Conservation (phyloP, 768 basidiomycete genomes). For the Rhodotorula diobovata region DNA sequence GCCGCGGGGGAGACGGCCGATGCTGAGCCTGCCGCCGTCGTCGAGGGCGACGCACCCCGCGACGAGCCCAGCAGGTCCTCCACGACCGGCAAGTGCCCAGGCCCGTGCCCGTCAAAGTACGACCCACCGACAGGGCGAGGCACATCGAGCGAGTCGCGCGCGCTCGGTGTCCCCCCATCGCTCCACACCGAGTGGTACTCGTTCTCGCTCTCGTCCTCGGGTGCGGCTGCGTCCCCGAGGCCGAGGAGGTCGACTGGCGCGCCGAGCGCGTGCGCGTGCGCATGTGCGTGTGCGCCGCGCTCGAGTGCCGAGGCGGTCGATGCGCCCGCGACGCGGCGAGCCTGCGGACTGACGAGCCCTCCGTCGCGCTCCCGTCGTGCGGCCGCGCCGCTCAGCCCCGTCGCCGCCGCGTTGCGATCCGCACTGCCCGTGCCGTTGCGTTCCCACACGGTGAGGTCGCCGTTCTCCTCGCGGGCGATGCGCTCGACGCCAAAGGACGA, state of each 20-base stretch:
- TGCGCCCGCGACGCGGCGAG: neutral
- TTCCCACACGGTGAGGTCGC: constrained; percentile 26
- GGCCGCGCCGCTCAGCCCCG: neutral
- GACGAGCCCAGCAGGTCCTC: neutral
- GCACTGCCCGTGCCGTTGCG: neutral
- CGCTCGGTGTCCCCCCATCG: neutral
- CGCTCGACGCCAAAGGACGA: constrained; percentile 27
- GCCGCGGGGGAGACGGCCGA: neutral
- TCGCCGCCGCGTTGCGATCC: too few species aligned
- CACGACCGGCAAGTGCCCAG: neutral
- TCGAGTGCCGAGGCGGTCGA: neutral
- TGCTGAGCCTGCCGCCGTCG: neutral
- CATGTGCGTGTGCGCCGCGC: neutral
- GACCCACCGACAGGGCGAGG: constrained; percentile 6
- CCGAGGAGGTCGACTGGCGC: constrained; percentile 18
- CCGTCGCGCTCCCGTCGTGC: neutral
- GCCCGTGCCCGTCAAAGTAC: neutral
- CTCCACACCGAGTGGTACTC: constrained; percentile 1
- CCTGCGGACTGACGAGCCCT: constrained; percentile 1
- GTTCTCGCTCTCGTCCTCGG: neutral
- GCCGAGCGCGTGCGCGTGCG: neutral
- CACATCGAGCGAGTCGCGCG: constrained; percentile 7
- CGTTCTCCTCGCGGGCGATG: constrained; percentile 28
- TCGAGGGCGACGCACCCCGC: constrained; percentile 2
- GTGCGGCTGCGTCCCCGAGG: too few species aligned